A percentile compares a stretch with the other conserved stretches of the same genome.
These are phyloP conservation scores for Phytophthora colocasiae DNA, from an alignment of 352 stramenopile species.

Conservation along the genomic window DNA sequence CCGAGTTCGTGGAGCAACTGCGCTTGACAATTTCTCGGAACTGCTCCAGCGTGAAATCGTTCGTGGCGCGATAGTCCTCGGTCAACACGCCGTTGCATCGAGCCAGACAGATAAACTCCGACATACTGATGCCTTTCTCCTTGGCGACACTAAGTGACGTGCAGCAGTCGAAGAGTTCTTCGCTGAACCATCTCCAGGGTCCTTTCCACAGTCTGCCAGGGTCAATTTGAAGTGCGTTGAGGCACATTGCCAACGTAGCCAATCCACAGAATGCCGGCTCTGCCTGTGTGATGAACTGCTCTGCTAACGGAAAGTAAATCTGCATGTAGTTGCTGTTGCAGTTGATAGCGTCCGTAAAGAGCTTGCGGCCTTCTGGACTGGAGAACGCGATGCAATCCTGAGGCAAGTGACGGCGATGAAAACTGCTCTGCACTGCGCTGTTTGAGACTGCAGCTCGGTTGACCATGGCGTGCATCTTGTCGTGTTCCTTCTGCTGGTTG, in stretches of 20 bases:
- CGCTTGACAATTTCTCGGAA: slow-evolving; percentile 75
- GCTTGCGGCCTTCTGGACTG: slow-evolving; percentile 79
- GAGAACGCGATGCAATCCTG: slow-evolving; percentile 85
- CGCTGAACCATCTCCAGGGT: slow-evolving; percentile 84
- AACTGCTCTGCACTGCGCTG: slow-evolving; percentile 65
- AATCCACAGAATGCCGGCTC: slow-evolving; percentile 93
- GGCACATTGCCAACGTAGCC: slow-evolving; percentile 84
- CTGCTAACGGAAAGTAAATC: slow-evolving; percentile 93
- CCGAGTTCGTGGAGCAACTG: slow-evolving; percentile 72
- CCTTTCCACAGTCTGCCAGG: slow-evolving; percentile 81
- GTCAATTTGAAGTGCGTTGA: slow-evolving; percentile 83
- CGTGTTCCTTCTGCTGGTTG: slow-evolving; percentile 17
- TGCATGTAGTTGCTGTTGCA: slow-evolving; percentile 77
- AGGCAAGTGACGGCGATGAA: slow-evolving; percentile 87
- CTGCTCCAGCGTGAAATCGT: slow-evolving; percentile 59
- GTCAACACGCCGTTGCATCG: slow-evolving; percentile 69
- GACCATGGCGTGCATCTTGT: slow-evolving; percentile 19
- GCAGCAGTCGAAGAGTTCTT: slow-evolving; percentile 87
- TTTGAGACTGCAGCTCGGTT: slow-evolving; percentile 76
- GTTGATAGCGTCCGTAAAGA: slow-evolving; percentile 88
- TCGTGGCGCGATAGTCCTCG: slow-evolving; percentile 51
- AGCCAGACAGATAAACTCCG: slow-evolving; percentile 76
- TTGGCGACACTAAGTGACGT: slow-evolving; percentile 74
- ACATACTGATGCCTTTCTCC: slow-evolving; percentile 76
- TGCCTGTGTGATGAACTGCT: slow-evolving; percentile 93